Evolutionary conservation across 2,329 filamentous ascomycete species (phyloP).

Genomic region (Colletotrichum tofieldiae): DNA sequence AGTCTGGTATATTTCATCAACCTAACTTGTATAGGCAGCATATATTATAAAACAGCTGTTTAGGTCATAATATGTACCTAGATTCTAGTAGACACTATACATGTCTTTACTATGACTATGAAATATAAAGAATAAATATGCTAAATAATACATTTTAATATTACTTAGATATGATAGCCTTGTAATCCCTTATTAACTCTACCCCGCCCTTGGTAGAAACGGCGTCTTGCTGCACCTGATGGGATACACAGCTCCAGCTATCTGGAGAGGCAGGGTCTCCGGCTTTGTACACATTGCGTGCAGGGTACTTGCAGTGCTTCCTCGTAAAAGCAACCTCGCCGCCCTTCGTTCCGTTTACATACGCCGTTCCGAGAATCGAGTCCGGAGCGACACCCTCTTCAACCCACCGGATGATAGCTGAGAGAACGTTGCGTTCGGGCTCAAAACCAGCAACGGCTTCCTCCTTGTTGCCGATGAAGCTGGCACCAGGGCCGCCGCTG

Average conservation of each 20-base stretch:
- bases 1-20: no score
- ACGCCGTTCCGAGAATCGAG: slow-evolving; percentile 54
- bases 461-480: slow-evolving; percentile 48
- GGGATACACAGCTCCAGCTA: slow-evolving; percentile 43
- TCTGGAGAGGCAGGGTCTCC: slow-evolving; percentile 41
- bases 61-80: no score
- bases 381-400: slow-evolving; percentile 51
- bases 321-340: slow-evolving; percentile 51
- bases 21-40: no score
- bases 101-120: no score
- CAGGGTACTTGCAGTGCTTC: slow-evolving; percentile 54
- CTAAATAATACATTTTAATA: no score
- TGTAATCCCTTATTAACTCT: not conserved
- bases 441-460: slow-evolving; percentile 46
- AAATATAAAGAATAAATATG: no score
- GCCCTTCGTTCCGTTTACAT: slow-evolving; percentile 46
- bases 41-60: no score
- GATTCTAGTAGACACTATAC: no score
- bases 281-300: slow-evolving; percentile 50
- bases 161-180: not conserved
- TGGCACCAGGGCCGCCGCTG: slow-evolving; percentile 48
- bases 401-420: slow-evolving; percentile 50
- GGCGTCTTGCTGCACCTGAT: not conserved
- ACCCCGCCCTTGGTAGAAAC: not conserved
- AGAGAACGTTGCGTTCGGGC: slow-evolving; percentile 51